Evolutionary conservation across 2,329 filamentous ascomycete genomes (phyloP).

Genomic region (Sclerotiophoma versabilis): DNA sequence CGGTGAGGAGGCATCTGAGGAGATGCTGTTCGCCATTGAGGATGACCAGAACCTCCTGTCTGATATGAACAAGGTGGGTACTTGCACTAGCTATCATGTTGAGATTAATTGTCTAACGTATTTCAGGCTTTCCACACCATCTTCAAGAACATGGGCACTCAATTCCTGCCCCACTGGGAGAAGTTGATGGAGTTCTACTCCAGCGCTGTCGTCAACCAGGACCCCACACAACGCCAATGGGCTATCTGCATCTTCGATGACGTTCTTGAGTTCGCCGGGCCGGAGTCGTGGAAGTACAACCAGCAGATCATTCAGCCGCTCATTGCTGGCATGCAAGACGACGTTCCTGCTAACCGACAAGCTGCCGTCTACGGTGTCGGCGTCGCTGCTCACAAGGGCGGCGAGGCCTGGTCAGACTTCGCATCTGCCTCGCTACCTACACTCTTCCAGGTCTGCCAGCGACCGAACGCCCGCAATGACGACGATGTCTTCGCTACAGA

Average conservation of each 20-base stretch:
- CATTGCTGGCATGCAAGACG: slow-evolving; percentile 82
- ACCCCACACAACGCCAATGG: slow-evolving; percentile 96
- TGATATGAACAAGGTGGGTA: slow-evolving; percentile 88
- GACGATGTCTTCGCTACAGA: slow-evolving; percentile 97
- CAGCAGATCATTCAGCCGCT: slow-evolving; percentile 87
- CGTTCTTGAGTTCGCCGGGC: slow-evolving; percentile 94
- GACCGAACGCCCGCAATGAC: slow-evolving; percentile 82
- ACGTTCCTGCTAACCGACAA: slow-evolving; percentile 89
- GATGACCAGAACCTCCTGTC: slow-evolving; percentile 96
- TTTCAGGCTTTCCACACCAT: slow-evolving; percentile 99
- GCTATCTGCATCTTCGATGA: slow-evolving; percentile 99
- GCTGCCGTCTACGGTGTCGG: slow-evolving; percentile 96
- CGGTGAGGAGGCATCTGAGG: slow-evolving; percentile 87
- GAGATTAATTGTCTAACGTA: slow-evolving; percentile 97
- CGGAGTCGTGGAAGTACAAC: slow-evolving; percentile 85
- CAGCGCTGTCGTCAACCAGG: slow-evolving; percentile 78
- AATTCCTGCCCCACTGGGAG: slow-evolving; percentile 89
- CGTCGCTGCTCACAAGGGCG: slow-evolving; percentile 92
- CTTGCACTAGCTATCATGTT: slow-evolving; percentile 66
- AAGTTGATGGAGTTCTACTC: slow-evolving; percentile 84
- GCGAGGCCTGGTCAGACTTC: slow-evolving; percentile 86
- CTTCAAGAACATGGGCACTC: slow-evolving; percentile 91
- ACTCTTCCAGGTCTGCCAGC: slow-evolving; percentile 83
- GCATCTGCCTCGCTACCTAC: slow-evolving; percentile 78
- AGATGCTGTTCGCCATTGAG: slow-evolving; percentile 88